Percentiles rank a stretch among this genome's conserved stretches.
Conservation (phyloP, 192 early-diverging fungal species). For the Geranomyces variabilis region DNA sequence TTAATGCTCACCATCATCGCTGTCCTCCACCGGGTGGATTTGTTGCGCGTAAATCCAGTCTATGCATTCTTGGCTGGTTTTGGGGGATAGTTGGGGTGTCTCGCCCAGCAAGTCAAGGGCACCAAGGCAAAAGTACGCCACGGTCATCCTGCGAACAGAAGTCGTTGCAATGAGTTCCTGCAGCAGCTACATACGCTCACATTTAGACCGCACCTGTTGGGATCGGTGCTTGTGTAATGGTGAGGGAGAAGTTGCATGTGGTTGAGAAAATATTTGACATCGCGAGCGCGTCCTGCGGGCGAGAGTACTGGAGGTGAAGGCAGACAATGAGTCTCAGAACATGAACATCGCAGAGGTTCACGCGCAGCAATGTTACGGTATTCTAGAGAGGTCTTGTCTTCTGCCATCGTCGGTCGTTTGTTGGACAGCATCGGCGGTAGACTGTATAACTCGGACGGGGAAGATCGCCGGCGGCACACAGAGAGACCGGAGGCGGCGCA, state of each 20-base stretch:
- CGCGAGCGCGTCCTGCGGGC: constrained; percentile 23
- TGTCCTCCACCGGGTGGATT: constrained; percentile 30
- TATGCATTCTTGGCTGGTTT: constrained; percentile 70
- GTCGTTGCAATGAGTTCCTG: too few species aligned
- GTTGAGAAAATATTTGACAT: constrained; percentile 73
- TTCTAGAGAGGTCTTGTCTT: background rate
- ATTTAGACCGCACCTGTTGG: constrained; percentile 57
- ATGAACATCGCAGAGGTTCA: background rate
- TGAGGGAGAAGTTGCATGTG: constrained; percentile 72
- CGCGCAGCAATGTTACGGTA: background rate
- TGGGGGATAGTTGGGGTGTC: constrained; percentile 55
- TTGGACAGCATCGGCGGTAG: too few species aligned
- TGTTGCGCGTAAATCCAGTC: constrained; percentile 99
- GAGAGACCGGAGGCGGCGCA: too few species aligned
- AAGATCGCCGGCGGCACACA: too few species aligned
- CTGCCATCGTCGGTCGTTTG: background rate
- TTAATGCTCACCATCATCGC: background rate
- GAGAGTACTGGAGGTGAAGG: background rate
- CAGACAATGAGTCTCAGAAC: background rate
- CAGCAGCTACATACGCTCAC: too few species aligned
- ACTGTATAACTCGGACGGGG: too few species aligned
- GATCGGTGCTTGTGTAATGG: constrained; percentile 71
- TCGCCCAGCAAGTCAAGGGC: constrained; percentile 79
- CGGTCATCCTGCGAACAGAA: constrained; percentile 71
- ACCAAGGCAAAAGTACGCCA: constrained; percentile 80